phyloP scores from a whole-genome alignment of 169 alveolate genomes.

The Plasmodium fragile region DNA sequence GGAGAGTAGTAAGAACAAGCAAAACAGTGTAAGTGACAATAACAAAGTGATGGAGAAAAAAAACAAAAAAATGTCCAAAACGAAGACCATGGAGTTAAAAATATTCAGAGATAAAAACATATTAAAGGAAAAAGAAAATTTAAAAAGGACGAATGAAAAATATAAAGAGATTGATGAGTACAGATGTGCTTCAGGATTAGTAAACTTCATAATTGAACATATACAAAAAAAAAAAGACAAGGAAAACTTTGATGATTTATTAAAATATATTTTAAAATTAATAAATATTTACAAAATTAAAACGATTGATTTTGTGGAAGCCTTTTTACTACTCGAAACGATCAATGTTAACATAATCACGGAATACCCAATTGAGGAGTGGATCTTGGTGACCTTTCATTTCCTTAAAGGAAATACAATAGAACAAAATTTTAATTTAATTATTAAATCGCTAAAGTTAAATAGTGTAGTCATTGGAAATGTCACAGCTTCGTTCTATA shows the following conservation, averaged over 20 bases:
- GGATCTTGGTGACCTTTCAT: constrained; percentile 70
- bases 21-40: neutral
- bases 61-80: constrained; percentile 41
- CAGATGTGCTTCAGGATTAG: constrained; percentile 76
- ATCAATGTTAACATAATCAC: constrained; percentile 31
- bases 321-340: constrained; percentile 56
- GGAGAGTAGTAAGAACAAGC: neutral
- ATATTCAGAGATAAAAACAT: neutral
- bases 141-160: constrained; percentile 24
- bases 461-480: constrained; percentile 20
- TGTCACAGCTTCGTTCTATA: constrained; percentile 66
- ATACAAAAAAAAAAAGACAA: constrained; percentile 53
- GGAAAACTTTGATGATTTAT: constrained; percentile 50
- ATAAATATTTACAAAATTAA: constrained; percentile 38
- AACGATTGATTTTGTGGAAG: constrained; percentile 62
- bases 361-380: constrained; percentile 56
- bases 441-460: constrained; percentile 43
- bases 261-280: constrained; percentile 59
- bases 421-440: constrained; percentile 15
- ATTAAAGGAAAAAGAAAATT: constrained; percentile 10
- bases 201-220: constrained; percentile 33
- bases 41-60: constrained; percentile 21
- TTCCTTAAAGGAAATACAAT: constrained; percentile 52
- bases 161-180: constrained; percentile 39
- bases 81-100: constrained; percentile 31